Evolutionary conservation across 202 grass and related monocot species (phyloP), one percentile per base, ranked within the genome.

Genomic region (Panicum hallii): DNA sequence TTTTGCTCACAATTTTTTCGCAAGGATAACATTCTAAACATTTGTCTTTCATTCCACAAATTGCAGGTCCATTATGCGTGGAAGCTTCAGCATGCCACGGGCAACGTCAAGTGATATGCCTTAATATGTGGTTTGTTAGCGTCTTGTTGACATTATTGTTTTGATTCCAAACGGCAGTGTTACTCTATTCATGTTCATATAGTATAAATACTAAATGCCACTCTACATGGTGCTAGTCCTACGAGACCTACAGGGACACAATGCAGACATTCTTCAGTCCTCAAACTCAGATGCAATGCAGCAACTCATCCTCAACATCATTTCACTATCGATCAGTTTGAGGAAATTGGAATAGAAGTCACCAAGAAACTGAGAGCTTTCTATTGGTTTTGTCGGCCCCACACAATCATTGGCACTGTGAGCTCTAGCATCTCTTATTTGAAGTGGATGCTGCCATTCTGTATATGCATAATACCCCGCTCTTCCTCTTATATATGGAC

Each of bases 401-500:
- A 97, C 58, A 94, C 95, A 62, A 86, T 97, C 10, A 88, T 91
- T 20, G 95, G 92, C 82, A 94, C 94, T 8, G 92, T 94, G 85
- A 91, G 94, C 28, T 28, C 1, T 62, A 62, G 41, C 63, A 57
- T 56, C 38, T 28, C 1, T 62, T 17, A 54, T 67, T 14, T 8
- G 16, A 53, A 87, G 4, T 63, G 5, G 48, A 36, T 11, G 12
- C 56, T 48, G 0, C 4, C 13, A 43, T 40, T 75, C 17, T 63
- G 5, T 57, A 1, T 60, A 49, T 83, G 15, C 23, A 78, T 23
- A 28, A 19, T 56, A 20, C 13, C 30, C 49, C 13, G 15, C 53
- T 54, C 7, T 11, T 74, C 38, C 63, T 44, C 20, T 55, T 87
- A 46, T 85, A 46, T 46, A 6, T 87, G 57, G 14, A 78, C 72